Percentiles rank a stretch among this genome's conserved stretches.
Evolutionary conservation across 495 filamentous ascomycete genomes (phyloP).

Genomic region (Platismatia glauca): DNA sequence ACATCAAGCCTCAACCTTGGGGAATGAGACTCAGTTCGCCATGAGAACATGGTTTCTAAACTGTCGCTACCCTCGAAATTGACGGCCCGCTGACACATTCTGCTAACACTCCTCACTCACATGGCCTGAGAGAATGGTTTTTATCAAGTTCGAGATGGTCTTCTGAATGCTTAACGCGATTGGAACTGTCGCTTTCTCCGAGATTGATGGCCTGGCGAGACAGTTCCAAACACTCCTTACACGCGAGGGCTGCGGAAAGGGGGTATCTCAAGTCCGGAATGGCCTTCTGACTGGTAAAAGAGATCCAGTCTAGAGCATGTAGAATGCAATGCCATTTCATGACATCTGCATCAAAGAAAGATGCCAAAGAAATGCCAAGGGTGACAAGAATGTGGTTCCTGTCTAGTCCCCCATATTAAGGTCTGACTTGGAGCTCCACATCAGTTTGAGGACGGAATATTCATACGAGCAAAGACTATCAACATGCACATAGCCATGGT

Average conservation of each 20-base stretch:
- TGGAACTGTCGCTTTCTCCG: no score
- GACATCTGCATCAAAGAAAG: no score
- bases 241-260: no score
- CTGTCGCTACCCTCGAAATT: neutral
- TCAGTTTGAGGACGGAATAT: no score
- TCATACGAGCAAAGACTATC: neutral
- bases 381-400: neutral
- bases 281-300: neutral
- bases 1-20: conserved; percentile 23
- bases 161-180: neutral
- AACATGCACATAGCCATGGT: neutral
- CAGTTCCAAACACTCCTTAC: no score
- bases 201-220: no score
- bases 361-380: no score
- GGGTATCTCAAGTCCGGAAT: no score
- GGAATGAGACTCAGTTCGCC: neutral
- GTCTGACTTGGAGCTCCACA: neutral
- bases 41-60: neutral
- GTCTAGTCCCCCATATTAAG: neutral
- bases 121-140: neutral
- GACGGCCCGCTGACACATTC: neutral
- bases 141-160: neutral
- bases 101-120: neutral
- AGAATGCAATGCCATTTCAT: neutral
- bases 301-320: neutral